Conservation (phyloP, 2,329 filamentous ascomycete species). For the Tolypocladium endophyticum region DNA sequence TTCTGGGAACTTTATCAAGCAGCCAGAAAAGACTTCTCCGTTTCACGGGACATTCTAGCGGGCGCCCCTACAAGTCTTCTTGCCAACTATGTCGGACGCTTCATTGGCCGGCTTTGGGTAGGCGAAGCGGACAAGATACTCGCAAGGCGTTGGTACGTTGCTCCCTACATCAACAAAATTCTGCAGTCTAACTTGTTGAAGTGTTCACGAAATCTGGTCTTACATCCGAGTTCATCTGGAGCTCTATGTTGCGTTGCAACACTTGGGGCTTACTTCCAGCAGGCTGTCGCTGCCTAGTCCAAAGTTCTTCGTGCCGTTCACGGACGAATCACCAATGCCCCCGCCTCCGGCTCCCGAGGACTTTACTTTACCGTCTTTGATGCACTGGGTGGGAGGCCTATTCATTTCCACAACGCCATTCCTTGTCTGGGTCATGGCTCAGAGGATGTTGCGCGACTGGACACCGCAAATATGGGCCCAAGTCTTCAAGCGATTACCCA, state of each 20-base stretch:
- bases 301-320: conserved; percentile 45
- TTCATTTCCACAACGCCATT: conserved; percentile 36
- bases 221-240: conserved; percentile 41
- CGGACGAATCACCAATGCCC: conserved; percentile 36
- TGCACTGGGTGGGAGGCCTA: conserved; percentile 31
- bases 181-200: conserved; percentile 9
- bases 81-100: conserved; percentile 16
- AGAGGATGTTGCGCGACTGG: conserved; percentile 24
- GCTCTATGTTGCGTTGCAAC: conserved; percentile 41
- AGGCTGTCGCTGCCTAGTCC: conserved; percentile 30
- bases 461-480: conserved; percentile 24
- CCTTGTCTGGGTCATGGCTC: conserved; percentile 32
- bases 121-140: conserved; percentile 11
- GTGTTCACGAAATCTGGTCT: conserved; percentile 20
- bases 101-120: conserved; percentile 14
- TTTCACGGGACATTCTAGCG: conserved; percentile 19
- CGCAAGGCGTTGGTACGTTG: conserved; percentile 16
- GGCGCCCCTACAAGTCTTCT: conserved; percentile 20
- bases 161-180: not conserved
- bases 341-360: conserved; percentile 31
- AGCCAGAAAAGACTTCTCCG: conserved; percentile 16
- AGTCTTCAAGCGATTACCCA: conserved; percentile 30
- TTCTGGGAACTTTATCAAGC: conserved; percentile 32
- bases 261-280: conserved; percentile 34
- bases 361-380: conserved; percentile 25